phyloP scores from a whole-genome alignment of 108 stramenopile genomes.

The Stephanodiscus triporus region DNA sequence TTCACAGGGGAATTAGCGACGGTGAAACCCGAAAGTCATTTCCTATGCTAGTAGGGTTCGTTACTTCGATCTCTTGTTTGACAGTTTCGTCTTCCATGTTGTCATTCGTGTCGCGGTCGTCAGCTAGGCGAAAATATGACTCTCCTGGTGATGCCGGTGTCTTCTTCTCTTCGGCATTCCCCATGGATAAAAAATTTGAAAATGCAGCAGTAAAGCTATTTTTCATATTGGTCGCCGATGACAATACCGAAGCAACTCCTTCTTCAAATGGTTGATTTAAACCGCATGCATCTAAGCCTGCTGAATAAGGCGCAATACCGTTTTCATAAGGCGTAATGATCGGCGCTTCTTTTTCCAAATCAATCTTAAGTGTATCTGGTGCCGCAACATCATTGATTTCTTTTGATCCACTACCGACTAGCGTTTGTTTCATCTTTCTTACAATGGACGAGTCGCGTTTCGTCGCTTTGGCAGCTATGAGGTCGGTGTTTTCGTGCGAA shows the following conservation, averaged over 20 bases:
- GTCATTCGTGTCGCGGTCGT: background rate
- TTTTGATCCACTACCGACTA: background rate
- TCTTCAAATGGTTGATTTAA: conserved; percentile 1
- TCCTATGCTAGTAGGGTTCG: background rate
- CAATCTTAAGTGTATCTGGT: background rate
- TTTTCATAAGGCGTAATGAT: background rate
- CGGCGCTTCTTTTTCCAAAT: background rate
- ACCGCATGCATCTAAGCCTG: background rate
- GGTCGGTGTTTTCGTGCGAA: background rate
- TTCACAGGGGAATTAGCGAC: background rate
- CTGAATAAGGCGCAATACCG: background rate
- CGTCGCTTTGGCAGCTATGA: background rate
- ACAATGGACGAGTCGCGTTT: background rate
- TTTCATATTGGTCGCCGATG: background rate
- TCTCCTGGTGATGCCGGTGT: background rate
- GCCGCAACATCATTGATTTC: background rate
- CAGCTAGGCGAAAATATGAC: background rate
- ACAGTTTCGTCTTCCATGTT: background rate
- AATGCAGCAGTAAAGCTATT: background rate
- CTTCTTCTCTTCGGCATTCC: background rate
- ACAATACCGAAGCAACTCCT: too few relatives aligned
- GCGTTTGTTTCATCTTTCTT: conserved; percentile 1
- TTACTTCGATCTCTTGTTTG: background rate
- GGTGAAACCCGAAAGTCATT: background rate
- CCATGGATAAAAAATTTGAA: background rate